These are phyloP conservation scores for Hyaloperonospora arabidopsidis DNA, from an alignment of 352 stramenopile species.

Conservation along the genomic window DNA sequence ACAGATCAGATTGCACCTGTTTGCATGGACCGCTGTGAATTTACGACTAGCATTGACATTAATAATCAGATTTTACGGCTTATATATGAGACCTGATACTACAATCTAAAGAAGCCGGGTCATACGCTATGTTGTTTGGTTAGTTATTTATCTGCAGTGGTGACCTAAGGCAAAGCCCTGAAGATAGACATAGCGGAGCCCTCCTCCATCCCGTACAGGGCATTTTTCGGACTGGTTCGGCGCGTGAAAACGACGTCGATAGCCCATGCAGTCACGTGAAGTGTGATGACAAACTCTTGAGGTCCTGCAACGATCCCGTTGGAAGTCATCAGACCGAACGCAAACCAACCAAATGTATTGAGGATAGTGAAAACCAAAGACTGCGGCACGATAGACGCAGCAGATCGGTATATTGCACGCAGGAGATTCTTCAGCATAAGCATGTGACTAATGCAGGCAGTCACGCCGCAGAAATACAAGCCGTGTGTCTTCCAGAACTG, in stretches of 20 bases:
- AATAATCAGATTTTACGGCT: no score
- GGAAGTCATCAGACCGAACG: constrained; percentile 34
- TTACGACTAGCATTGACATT: no score
- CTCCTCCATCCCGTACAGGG: no score
- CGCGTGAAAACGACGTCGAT: constrained; percentile 29
- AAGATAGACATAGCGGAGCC: no score
- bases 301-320: constrained; percentile 50
- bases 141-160: no score
- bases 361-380: constrained; percentile 35
- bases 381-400: constrained; percentile 28
- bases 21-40: no score
- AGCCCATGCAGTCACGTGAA: constrained; percentile 25
- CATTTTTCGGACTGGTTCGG: not conserved
- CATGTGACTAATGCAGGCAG: constrained; percentile 30
- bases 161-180: no score
- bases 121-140: no score
- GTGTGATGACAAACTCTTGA: constrained; percentile 34
- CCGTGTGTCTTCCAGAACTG: constrained; percentile 27
- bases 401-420: constrained; percentile 31
- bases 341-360: constrained; percentile 52
- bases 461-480: constrained; percentile 29
- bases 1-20: no score
- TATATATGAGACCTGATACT: no score
- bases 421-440: constrained; percentile 37
- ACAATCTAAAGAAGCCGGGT: no score